Conservation (phyloP, 2,329 filamentous ascomycete genomes). For the Trichoderma koningiopsis region DNA sequence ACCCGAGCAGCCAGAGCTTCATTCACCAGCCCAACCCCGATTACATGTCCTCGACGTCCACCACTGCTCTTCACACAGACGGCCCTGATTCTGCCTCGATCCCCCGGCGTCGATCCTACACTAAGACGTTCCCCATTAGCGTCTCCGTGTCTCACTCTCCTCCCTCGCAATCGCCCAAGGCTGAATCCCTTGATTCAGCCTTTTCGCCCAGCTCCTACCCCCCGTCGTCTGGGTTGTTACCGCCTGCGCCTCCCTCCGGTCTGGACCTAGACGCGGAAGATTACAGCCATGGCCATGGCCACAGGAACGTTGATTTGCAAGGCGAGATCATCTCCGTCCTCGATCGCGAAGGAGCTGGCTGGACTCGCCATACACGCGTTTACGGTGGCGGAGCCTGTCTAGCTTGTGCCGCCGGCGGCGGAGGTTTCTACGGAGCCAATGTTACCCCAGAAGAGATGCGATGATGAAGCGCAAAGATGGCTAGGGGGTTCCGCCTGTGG, state of each 20-base stretch:
- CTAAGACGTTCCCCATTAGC: conserved; percentile 44
- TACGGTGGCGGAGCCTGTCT: conserved; percentile 61
- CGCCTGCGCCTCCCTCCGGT: conserved; percentile 47
- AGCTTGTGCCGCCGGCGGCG: conserved; percentile 54
- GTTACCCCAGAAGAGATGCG: conserved; percentile 56
- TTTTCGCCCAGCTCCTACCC: conserved; percentile 55
- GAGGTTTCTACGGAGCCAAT: conserved; percentile 57
- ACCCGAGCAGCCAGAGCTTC: conserved; percentile 39
- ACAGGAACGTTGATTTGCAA: conserved; percentile 47
- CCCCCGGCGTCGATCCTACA: conserved; percentile 48
- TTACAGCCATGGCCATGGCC: conserved; percentile 29
- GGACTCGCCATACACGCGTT: conserved; percentile 61
- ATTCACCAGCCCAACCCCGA: conserved; percentile 56
- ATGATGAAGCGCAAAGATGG: conserved; percentile 30
- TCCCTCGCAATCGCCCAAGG: conserved; percentile 30
- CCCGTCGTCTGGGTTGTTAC: conserved; percentile 50
- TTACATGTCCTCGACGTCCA: conserved; percentile 45
- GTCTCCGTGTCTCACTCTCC: conserved; percentile 33
- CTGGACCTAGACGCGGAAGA: conserved; percentile 30
- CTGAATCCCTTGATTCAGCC: conserved; percentile 34
- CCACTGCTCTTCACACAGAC: conserved; percentile 33
- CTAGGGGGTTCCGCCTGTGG: neutral
- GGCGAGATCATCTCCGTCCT: conserved; percentile 55
- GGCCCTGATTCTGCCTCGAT: conserved; percentile 37
- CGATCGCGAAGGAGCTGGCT: conserved; percentile 52